These are phyloP conservation scores for Mycena crocata DNA, from an alignment of 768 basidiomycete genomes.

Conservation along the genomic window DNA sequence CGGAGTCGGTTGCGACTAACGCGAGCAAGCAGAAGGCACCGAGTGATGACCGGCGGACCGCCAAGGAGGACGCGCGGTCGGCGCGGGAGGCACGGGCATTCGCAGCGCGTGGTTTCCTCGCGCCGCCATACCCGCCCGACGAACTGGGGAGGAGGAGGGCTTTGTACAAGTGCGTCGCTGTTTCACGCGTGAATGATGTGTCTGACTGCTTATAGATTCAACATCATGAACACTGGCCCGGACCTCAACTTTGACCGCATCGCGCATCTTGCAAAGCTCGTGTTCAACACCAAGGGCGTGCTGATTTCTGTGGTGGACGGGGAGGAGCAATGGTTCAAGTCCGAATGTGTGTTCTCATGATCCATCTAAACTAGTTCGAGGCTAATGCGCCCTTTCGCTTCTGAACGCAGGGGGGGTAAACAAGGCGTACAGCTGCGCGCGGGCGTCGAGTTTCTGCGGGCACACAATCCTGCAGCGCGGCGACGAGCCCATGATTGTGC, in stretches of 20 bases:
- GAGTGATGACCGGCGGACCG: constrained; percentile 35
- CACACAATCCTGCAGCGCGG: constrained; percentile 86
- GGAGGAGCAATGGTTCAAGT: constrained; percentile 93
- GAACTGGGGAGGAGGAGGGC: constrained; percentile 87
- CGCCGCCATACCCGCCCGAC: constrained; percentile 86
- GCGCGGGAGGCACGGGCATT: constrained; percentile 79
- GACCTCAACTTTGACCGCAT: constrained; percentile 96
- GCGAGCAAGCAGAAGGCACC: background rate
- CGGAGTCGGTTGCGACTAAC: constrained; percentile 35
- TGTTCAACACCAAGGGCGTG: constrained; percentile 91
- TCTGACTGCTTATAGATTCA: constrained; percentile 65
- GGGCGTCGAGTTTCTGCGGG: constrained; percentile 72
- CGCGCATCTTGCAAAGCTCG: constrained; percentile 91
- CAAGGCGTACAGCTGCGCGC: constrained; percentile 61
- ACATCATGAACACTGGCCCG: constrained; percentile 87
- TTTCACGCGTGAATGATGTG: constrained; percentile 12
- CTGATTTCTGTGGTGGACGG: constrained; percentile 86
- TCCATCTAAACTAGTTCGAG: background rate
- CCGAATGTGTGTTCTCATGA: constrained; percentile 70
- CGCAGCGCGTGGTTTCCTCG: constrained; percentile 72
- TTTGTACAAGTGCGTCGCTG: constrained; percentile 80
- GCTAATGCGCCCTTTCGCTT: constrained; percentile 14
- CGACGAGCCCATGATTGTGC: constrained; percentile 88
- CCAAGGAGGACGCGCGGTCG: constrained; percentile 56
- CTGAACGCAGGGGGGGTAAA: constrained; percentile 57